phyloP scores from a whole-genome alignment of 139 green algal species.

The Desmodesmus armatus region DNA sequence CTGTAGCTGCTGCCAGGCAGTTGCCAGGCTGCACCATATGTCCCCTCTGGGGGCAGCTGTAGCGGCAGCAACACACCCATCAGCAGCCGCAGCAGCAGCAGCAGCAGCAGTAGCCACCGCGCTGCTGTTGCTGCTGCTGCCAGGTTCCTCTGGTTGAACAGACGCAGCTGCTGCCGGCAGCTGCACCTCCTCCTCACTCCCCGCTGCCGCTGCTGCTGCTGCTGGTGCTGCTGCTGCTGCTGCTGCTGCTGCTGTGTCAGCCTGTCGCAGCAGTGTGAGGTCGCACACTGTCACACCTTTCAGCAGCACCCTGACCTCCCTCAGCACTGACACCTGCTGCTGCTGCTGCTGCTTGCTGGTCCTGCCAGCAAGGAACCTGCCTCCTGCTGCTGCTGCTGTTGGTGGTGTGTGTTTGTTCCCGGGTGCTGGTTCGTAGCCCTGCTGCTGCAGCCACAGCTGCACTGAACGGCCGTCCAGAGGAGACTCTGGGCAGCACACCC shows the following conservation, averaged over 20 bases:
- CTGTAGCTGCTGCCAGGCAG: neutral
- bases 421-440: conserved; percentile 14
- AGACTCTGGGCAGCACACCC: conserved; percentile 1
- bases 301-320: conserved; percentile 22
- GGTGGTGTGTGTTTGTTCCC: no score
- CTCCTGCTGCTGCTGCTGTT: neutral
- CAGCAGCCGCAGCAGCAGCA: no score
- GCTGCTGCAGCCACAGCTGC: neutral
- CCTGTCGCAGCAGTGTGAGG: no score
- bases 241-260: no score
- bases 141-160: neutral
- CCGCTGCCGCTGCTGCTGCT: no score
- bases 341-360: neutral
- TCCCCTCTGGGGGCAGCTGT: neutral
- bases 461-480: neutral
- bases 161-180: neutral
- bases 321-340: neutral
- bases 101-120: neutral
- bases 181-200: no score
- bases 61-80: no score
- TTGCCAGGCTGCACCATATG: conserved; percentile 11
- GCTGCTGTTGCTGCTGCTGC: neutral
- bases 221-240: neutral
- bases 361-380: neutral
- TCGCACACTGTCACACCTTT: neutral